These are phyloP conservation scores for Nematocida major DNA, from an alignment of 371 early-diverging fungal species.

Conservation along the genomic window DNA sequence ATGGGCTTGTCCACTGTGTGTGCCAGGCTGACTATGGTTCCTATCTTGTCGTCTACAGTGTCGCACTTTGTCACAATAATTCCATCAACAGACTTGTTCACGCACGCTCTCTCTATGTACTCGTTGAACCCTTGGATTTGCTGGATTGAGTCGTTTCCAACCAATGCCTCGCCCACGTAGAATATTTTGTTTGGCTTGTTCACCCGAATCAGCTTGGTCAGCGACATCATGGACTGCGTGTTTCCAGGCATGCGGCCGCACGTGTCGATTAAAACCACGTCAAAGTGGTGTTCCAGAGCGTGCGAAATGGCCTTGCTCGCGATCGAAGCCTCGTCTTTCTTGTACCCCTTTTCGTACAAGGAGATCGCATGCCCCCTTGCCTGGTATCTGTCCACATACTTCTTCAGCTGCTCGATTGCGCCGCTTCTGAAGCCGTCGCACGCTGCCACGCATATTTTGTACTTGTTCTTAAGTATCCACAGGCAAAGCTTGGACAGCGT, in stretches of 20 bases:
- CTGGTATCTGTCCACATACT: conserved; percentile 78
- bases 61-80: conserved; percentile 95
- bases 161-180: conserved; percentile 97
- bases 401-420: conserved; percentile 91
- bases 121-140: conserved; percentile 93
- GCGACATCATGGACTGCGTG: conserved; percentile 85
- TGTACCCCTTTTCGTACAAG: conserved; percentile 91
- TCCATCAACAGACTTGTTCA: conserved; percentile 81
- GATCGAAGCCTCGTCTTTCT: conserved; percentile 90
- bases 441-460: conserved; percentile 85
- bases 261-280: conserved; percentile 94
- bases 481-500: conserved; percentile 91
- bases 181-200: conserved; percentile 91
- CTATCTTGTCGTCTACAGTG: conserved; percentile 91
- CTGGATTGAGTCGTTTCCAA: conserved; percentile 92
- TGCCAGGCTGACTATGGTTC: conserved; percentile 60
- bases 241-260: conserved; percentile 99
- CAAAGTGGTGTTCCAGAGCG: conserved; percentile 72
- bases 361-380: conserved; percentile 77
- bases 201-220: conserved; percentile 75
- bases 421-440: conserved; percentile 98
- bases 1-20: conserved; percentile 92
- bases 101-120: conserved; percentile 71
- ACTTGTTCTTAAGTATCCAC: conserved; percentile 85
- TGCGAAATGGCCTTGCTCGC: conserved; percentile 87